Evolutionary conservation across 2,329 filamentous ascomycete species (phyloP).

Genomic region (Cadophora luteo-olivacea): DNA sequence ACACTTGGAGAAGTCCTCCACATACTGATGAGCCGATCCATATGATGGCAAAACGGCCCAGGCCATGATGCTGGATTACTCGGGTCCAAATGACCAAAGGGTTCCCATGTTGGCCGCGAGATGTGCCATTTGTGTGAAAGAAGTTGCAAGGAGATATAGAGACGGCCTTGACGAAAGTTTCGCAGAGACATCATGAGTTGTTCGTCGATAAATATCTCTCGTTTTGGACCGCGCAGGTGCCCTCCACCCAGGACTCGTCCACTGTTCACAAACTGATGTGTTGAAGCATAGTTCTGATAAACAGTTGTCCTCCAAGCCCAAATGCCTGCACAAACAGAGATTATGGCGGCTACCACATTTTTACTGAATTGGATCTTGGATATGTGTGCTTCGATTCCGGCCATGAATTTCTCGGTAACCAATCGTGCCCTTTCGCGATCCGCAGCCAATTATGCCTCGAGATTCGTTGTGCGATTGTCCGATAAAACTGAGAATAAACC

Average conservation of each 20-base stretch:
- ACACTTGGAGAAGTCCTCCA: neutral
- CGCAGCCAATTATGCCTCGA: too few relatives aligned
- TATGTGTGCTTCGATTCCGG: neutral
- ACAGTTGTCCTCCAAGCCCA: neutral
- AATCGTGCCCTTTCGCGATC: neutral
- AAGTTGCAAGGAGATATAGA: neutral
- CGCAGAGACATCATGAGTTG: neutral
- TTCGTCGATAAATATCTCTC: neutral
- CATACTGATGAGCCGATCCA: conserved; percentile 8
- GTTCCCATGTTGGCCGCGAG: neutral
- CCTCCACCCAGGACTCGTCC: neutral
- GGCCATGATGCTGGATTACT: neutral
- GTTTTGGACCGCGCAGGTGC: neutral
- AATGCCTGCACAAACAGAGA: neutral
- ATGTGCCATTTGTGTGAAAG: conserved; percentile 3
- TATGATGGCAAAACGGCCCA: neutral
- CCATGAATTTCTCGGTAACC: neutral
- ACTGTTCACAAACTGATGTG: neutral
- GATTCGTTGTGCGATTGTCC: too few relatives aligned
- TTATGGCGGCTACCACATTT: neutral
- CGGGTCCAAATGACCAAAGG: neutral
- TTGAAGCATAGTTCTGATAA: neutral
- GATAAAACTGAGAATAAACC: too few relatives aligned
- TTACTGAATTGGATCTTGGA: neutral
- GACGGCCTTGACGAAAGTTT: neutral